Evolutionary conservation across 352 stramenopile genomes (phyloP).

Genomic region (Blastocystis sp.): DNA sequence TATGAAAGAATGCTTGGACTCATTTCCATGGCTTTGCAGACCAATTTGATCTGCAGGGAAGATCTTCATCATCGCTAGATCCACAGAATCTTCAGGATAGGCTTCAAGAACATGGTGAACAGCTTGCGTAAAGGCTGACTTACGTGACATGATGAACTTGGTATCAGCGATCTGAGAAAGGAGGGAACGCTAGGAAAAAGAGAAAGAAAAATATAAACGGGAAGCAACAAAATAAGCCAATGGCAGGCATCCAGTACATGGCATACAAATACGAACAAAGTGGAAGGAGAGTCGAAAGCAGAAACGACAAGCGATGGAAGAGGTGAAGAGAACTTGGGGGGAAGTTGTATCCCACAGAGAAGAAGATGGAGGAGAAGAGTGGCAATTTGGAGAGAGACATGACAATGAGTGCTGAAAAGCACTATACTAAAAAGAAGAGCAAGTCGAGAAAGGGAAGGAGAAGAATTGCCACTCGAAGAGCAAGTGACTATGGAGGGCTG

Average conservation of each 20-base stretch:
- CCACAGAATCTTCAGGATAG: not conserved
- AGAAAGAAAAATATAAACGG: not conserved
- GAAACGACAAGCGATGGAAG: not conserved
- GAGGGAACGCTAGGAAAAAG: not conserved
- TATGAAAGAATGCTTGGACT: slow-evolving; percentile 12
- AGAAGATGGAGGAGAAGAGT: not conserved
- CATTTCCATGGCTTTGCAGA: not conserved
- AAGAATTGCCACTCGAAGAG: not conserved
- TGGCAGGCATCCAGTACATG: not conserved
- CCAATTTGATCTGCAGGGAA: not conserved
- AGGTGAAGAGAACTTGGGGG: not conserved
- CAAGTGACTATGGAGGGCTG: not conserved
- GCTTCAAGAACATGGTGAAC: not conserved
- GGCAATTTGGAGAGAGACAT: not conserved
- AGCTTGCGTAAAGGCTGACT: not conserved
- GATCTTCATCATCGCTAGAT: not conserved
- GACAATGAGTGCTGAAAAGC: not conserved
- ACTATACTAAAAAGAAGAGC: not conserved
- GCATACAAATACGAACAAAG: not conserved
- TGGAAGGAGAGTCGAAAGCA: not conserved
- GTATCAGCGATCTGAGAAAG: not conserved
- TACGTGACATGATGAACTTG: not conserved
- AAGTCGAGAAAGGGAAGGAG: not conserved
- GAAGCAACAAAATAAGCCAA: not conserved
- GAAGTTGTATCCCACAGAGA: not conserved